Evolutionary conservation across 495 filamentous ascomycete species (phyloP).

Genomic region (Talaromyces wortmannii): DNA sequence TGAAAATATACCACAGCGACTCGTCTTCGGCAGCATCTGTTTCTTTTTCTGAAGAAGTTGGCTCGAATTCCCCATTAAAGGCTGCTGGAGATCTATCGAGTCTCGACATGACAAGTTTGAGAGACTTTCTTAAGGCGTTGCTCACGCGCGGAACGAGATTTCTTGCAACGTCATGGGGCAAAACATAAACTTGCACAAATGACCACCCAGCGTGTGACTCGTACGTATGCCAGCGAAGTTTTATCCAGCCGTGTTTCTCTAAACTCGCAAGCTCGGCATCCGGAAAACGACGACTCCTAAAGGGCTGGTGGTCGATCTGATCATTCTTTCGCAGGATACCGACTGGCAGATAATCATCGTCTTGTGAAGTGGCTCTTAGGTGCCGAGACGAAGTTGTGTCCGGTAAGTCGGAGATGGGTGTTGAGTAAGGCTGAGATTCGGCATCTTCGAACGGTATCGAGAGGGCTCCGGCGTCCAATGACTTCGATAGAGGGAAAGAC

Average conservation of each 20-base stretch:
- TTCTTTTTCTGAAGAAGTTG: not conserved
- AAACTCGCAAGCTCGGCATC: conserved; percentile 15
- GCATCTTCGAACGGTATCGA: not conserved
- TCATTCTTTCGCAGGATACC: not conserved
- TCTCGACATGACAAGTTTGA: conserved; percentile 42
- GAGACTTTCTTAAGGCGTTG: conserved; percentile 29
- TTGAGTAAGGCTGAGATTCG: not conserved
- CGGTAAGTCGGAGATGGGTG: not conserved
- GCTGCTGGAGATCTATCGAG: conserved; percentile 49
- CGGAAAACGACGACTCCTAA: conserved; percentile 4
- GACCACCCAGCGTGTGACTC: conserved; percentile 8
- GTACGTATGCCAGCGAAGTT: conserved; percentile 9
- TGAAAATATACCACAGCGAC: conserved; percentile 81
- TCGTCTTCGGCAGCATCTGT: conserved; percentile 31
- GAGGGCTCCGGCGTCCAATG: not conserved
- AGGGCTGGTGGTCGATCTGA: not conserved
- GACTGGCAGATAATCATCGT: conserved; percentile 2
- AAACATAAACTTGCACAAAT: conserved; percentile 52
- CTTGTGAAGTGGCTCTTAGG: not conserved
- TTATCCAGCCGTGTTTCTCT: conserved; percentile 26
- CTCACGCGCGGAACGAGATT: conserved; percentile 35
- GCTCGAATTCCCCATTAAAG: conserved; percentile 46
- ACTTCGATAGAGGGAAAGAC: not conserved
- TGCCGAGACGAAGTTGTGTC: not conserved
- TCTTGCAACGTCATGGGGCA: conserved; percentile 60